Base-by-base conservation (phyloP, 2,329 filamentous ascomycete genomes). In the Fonsecaea erecta region DNA sequence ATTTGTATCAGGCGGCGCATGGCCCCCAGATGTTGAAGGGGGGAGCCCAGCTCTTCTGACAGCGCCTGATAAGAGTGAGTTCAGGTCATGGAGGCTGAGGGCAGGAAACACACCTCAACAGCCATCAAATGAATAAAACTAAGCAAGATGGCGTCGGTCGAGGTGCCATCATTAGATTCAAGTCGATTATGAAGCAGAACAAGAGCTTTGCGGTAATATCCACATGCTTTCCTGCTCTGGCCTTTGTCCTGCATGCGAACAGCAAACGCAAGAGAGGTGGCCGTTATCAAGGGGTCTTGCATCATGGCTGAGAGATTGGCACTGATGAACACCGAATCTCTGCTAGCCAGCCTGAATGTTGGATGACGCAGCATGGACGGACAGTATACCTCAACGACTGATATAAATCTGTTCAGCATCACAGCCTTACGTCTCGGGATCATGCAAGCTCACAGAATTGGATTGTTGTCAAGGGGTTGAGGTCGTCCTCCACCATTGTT, bases 121-220 rank as follows among this genome's bases (percentile, higher is more conserved):
- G 56, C 40, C 56, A 60, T 60, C 18, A 60, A 34, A 52, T 60
- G 28, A 35, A 60, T 60, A n/a, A 60, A 43, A 51, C 40, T 60
- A 7, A 60, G 40, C 43, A 60, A 28, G n/a, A 60, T 52, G 7
- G 56, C 43, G 18, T 60, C 21, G n/a, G 43, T 51, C 9, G 43
- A 52, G 21, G 1, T 18, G 21, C 21, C n/a, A n/a, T 35, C 28
- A 21, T 28, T 12, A n/a, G 40, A 60, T 32, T 34, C n/a, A 16
- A 60, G 56, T 24, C 46, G 30, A n/a, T 32, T 48, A 9, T 14
- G 56, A 26, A 60, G 43, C 16, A 52, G 56, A 21, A 51, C 16
- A 21, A 60, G 24, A 21, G 43, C 26, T 30, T 35, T 60, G 18
- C 40, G n/a, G 37, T 60, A 60, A 18, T 60, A 52, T 3, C 56